phyloP scores from a whole-genome alignment of 768 basidiomycete species.

The Mycena galericulata region DNA sequence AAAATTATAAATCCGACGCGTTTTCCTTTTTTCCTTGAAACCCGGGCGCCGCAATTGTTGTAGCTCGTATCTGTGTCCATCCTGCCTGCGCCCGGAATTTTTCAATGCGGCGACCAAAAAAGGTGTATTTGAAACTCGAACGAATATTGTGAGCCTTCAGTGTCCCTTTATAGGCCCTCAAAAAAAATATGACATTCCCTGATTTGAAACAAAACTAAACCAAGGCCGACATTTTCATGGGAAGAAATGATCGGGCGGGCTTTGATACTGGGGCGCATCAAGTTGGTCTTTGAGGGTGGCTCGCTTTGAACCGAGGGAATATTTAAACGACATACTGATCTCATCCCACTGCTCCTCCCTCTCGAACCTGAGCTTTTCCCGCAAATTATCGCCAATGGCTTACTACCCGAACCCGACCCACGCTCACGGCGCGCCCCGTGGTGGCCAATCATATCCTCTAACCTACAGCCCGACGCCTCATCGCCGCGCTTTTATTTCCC shows the following conservation, averaged over 20 bases:
- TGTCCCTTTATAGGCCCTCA: too few species aligned
- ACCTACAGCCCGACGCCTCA: constrained; percentile 38
- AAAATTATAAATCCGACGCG: too few species aligned
- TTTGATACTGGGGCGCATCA: not conserved
- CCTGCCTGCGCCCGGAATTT: too few species aligned
- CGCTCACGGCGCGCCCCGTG: constrained; percentile 45
- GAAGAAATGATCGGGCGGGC: not conserved
- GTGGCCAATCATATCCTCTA: constrained; percentile 42
- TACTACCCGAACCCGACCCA: constrained; percentile 59
- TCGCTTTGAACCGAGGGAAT: not conserved
- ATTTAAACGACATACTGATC: not conserved
- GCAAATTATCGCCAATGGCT: constrained; percentile 47
- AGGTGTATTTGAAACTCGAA: too few species aligned
- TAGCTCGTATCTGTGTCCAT: too few species aligned
- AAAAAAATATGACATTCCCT: too few species aligned
- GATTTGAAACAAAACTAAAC: not conserved
- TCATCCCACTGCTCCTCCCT: not conserved
- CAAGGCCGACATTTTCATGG: not conserved
- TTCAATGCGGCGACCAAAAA: too few species aligned
- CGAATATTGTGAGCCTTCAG: too few species aligned
- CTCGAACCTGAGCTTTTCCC: too few species aligned
- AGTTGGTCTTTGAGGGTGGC: not conserved
- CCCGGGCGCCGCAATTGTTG: too few species aligned
- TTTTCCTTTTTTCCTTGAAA: too few species aligned
- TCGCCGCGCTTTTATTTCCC: constrained; percentile 41